Percentiles rank a stretch among this genome's conserved stretches.
phyloP scores from a whole-genome alignment of 139 green algal genomes.

The Deuterostichococcus epilithicus region DNA sequence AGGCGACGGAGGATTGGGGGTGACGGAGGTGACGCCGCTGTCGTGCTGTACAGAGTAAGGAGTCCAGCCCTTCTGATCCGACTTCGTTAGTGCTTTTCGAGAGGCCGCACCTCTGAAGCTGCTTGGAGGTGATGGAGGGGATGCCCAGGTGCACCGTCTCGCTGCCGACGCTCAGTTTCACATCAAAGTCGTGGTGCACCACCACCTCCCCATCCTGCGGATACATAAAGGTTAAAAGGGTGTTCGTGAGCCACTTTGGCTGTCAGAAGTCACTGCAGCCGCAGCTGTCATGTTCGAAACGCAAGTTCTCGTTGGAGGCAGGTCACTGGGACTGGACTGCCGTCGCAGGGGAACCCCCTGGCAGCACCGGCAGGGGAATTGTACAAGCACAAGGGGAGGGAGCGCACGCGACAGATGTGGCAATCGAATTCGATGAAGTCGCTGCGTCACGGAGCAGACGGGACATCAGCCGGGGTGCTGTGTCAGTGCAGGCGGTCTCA shows the following conservation, averaged over 20 bases:
- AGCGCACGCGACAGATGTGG: background rate
- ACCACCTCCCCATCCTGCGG: slow-evolving; percentile 36
- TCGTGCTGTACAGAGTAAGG: too few species aligned
- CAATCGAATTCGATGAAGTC: slow-evolving; percentile 51
- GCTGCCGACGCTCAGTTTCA: slow-evolving; percentile 27
- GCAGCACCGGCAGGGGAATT: background rate
- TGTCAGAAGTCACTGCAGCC: too few species aligned
- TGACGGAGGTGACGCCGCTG: too few species aligned
- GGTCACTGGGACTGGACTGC: background rate
- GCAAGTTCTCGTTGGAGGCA: too few species aligned
- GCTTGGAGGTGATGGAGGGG: slow-evolving; percentile 21
- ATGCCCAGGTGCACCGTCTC: slow-evolving; percentile 31
- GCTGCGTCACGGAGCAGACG: too few species aligned
- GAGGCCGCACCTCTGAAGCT: slow-evolving; percentile 20
- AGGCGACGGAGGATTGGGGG: too few species aligned
- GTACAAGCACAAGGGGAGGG: background rate
- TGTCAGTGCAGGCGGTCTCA: too few species aligned
- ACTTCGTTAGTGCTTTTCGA: too few species aligned
- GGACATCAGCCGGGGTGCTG: too few species aligned
- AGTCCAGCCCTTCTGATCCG: too few species aligned
- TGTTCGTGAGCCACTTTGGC: too few species aligned
- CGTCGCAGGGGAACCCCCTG: background rate
- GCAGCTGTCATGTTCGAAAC: slow-evolving; percentile 19
- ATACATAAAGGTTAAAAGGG: background rate
- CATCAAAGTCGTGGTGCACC: slow-evolving; percentile 48